Evolutionary conservation across 129 eudicot species (phyloP), one percentile per base, ranked within the genome.

Genomic region (Lactuca sativa): DNA sequence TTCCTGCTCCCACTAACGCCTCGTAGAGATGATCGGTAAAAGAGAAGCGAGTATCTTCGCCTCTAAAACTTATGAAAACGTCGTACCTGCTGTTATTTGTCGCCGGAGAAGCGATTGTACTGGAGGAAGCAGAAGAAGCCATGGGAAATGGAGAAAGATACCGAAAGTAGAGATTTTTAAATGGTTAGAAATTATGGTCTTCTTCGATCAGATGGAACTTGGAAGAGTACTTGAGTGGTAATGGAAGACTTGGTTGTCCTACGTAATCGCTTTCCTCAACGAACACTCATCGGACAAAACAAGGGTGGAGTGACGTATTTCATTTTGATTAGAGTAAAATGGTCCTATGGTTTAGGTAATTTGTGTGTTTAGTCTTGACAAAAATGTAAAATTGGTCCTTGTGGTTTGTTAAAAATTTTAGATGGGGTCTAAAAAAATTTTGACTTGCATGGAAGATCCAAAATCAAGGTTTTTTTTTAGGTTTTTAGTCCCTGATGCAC

Each of bases 21-120:
- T 40, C 38, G 31, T 70, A 57, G 15, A 69, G 63, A 56, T 69
- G 73, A 69, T 54, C 62, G 11, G 63, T 69, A 7, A 69, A 69
- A 16, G 64, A 14, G 43, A 25, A 9, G 12, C 74, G 65, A 56
- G 74, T 70, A 56, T 70, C 74, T 58, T 55, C 65, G 43, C 74
- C 74, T 70, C 74, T 70, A 36, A 70, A 70, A 41, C 74, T 70
- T 58, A 70, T 53, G 48, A 69, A 69, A 2, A 69, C 64, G 49
- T 69, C 74, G 43, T 69, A 66, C 10, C 8, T 32, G 60, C 60
- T 14, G 32, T 25, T 30, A 14, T 51, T 14, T 8, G 41, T 14
- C 2, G 15, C 17, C n/a, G 71, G 12, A 66, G 47, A 66, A 32
- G 60, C 71, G 47, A 66, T 66, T 6, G 15, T n/a, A 49, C 6